A percentile compares a stretch with the other conserved stretches of the same genome.
Evolutionary conservation across 2,329 filamentous ascomycete genomes (phyloP).

Genomic region (Neurospora sp.): DNA sequence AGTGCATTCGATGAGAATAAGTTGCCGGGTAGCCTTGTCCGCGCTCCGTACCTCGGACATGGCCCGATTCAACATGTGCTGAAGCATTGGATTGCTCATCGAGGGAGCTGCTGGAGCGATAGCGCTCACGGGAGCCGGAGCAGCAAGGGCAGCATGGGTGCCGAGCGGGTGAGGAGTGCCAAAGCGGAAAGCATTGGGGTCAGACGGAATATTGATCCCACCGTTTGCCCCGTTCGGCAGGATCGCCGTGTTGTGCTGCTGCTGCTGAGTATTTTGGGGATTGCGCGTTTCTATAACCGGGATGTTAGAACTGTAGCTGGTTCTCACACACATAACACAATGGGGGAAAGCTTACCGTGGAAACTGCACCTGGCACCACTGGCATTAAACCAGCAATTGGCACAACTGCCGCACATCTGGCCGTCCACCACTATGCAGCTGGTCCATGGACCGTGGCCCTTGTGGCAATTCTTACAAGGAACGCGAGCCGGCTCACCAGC

Average conservation of each 20-base stretch:
- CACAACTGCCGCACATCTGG: slow-evolving; percentile 51
- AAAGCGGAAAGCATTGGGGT: slow-evolving; percentile 12
- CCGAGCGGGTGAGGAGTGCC: slow-evolving; percentile 9
- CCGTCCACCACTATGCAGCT: slow-evolving; percentile 49
- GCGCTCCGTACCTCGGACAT: slow-evolving; percentile 35
- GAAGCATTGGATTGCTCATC: slow-evolving; percentile 28
- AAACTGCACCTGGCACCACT: slow-evolving; percentile 50
- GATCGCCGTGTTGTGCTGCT: slow-evolving; percentile 13
- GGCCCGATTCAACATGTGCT: slow-evolving; percentile 34
- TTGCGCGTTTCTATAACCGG: slow-evolving; percentile 33
- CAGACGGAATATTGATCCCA: slow-evolving; percentile 8
- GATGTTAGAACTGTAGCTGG: slow-evolving; percentile 2
- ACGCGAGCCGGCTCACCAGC: slow-evolving; percentile 37
- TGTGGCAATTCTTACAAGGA: slow-evolving; percentile 51
- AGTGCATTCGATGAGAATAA: slow-evolving; percentile 42
- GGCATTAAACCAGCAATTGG: slow-evolving; percentile 56
- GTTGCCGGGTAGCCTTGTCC: slow-evolving; percentile 33
- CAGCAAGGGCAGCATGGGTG: slow-evolving; percentile 4
- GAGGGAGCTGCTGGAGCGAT: slow-evolving; percentile 10
- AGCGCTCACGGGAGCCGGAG: slow-evolving; percentile 8
- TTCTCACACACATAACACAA: not conserved
- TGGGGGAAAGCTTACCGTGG: slow-evolving; percentile 34
- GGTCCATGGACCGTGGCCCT: slow-evolving; percentile 50
- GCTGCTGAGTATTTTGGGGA: slow-evolving; percentile 20
- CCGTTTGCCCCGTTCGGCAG: slow-evolving; percentile 10